Conservation (phyloP, 768 basidiomycete species). For the Amyloporia xantha region DNA sequence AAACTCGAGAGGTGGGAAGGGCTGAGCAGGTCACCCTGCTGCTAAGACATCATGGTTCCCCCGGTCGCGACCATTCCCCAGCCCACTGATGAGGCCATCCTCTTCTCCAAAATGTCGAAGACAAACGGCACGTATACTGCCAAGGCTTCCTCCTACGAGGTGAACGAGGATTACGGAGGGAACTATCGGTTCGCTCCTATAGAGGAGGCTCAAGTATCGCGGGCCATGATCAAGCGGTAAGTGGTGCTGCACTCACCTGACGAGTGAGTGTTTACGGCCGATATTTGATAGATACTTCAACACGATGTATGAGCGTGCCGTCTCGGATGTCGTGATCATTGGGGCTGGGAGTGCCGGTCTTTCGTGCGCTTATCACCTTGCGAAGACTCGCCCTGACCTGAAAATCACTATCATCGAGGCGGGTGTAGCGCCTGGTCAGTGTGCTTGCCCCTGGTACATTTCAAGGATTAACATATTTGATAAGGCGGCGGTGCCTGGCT, state of each 20-base stretch:
- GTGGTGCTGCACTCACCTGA: background rate
- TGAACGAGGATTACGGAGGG: constrained; percentile 52
- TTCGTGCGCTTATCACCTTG: constrained; percentile 70
- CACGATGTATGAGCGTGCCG: constrained; percentile 64
- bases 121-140: constrained; percentile 13
- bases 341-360: constrained; percentile 64
- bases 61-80: constrained; percentile 27
- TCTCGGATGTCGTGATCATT: constrained; percentile 74
- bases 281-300: constrained; percentile 51
- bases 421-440: constrained; percentile 63
- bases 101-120: constrained; percentile 17
- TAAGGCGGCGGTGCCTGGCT: constrained; percentile 65
- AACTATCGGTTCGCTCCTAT: constrained; percentile 67
- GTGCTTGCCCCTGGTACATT: background rate
- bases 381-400: constrained; percentile 59
- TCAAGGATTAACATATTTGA: background rate
- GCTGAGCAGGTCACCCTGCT: background rate
- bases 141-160: constrained; percentile 27
- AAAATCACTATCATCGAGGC: constrained; percentile 66
- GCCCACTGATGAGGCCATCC: constrained; percentile 15
- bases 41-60: constrained; percentile 27
- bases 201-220: constrained; percentile 67
- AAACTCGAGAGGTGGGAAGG: background rate
- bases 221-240: constrained; percentile 71
- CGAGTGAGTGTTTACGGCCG: background rate